phyloP scores from a whole-genome alignment of 305 asterid genomes.

The Nicotiana rustica region DNA sequence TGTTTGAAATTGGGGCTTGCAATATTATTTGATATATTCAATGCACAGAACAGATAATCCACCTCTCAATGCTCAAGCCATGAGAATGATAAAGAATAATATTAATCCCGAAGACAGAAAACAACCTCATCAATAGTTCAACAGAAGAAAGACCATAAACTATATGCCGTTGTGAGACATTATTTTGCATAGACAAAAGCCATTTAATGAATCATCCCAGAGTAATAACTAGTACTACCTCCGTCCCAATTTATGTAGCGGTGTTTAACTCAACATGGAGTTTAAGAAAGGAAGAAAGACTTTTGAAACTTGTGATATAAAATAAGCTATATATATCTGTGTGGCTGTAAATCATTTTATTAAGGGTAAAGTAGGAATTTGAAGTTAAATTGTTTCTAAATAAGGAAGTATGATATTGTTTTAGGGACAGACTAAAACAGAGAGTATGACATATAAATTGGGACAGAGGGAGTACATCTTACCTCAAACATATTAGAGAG shows the following conservation, averaged over 20 bases:
- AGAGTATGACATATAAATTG: no score
- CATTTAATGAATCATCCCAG: slow-evolving; percentile 10
- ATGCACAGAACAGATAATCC: not conserved
- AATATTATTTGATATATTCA: not conserved
- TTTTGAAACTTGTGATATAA: no score
- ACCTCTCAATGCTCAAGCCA: not conserved
- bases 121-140: slow-evolving; percentile 22
- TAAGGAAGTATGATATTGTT: no score
- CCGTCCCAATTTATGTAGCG: no score
- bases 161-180: not conserved
- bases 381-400: no score
- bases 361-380: no score
- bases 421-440: no score
- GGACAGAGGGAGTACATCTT: not conserved
- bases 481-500: not conserved
- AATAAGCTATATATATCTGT: no score
- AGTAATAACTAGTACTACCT: not conserved
- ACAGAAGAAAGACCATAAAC: not conserved
- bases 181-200: not conserved
- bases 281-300: no score
- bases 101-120: slow-evolving; percentile 8
- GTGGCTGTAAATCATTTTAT: no score
- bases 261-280: no score
- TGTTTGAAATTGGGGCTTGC: no score
- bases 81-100: not conserved